Evolutionary conservation across 345 rosid species (phyloP).

Genomic region (Eucalyptus camaldulensis): DNA sequence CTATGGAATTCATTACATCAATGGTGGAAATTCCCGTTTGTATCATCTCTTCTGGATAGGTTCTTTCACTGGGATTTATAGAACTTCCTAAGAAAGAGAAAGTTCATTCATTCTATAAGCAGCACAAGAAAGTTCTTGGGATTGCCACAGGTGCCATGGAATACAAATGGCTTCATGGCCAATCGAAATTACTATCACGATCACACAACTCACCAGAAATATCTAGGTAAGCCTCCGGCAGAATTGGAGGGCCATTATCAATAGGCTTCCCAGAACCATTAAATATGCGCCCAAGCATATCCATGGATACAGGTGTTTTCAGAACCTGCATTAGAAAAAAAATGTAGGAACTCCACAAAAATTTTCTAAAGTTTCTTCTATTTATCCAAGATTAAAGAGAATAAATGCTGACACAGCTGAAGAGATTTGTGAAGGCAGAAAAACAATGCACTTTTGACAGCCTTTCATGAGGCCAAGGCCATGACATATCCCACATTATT

Average conservation of each 20-base stretch:
- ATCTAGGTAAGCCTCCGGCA: constrained; percentile 89
- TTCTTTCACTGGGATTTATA: constrained; percentile 96
- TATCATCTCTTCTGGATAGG: constrained; percentile 98
- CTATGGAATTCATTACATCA: constrained; percentile 97
- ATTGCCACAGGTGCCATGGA: neutral
- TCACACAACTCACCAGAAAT: constrained; percentile 56
- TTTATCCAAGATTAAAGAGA: neutral
- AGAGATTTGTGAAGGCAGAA: neutral
- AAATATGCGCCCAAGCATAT: constrained; percentile 95
- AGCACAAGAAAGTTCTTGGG: neutral
- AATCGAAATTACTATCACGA: neutral
- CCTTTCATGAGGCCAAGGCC: neutral
- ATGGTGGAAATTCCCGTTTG: constrained; percentile 97
- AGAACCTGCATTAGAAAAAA: constrained; percentile 38
- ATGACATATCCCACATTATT: neutral
- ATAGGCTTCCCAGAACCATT: constrained; percentile 97
- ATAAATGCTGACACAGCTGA: neutral
- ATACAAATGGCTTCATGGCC: neutral
- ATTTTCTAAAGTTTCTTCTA: neutral
- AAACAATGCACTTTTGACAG: neutral
- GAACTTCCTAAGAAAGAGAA: constrained; percentile 53
- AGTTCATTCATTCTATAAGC: neutral
- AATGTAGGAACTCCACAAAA: neutral
- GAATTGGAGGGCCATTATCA: constrained; percentile 88
- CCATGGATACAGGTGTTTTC: constrained; percentile 85